Base-by-base conservation (phyloP, 805 yeast species). In the Wickerhamomyces hampshirensis region DNA sequence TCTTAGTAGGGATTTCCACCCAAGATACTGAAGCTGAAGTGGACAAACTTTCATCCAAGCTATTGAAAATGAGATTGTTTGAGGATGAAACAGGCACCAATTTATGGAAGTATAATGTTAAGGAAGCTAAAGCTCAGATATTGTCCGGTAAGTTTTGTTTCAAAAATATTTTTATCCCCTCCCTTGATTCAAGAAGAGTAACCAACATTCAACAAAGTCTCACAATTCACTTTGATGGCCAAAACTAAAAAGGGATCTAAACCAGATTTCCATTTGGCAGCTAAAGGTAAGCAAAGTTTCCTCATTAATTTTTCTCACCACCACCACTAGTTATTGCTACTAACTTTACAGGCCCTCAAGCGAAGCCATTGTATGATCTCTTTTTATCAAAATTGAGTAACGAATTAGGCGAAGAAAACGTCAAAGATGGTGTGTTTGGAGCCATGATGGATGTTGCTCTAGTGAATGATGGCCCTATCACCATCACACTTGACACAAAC, bases 381-480 rank as follows among this genome's bases (percentile, higher is more conserved):
- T 81, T 86, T 41, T 57, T 84, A 37, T 33, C 37, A 2, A 53
- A 64, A 16, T 59, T 85, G 39, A 59, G 66, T 41, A 51, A 47
- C 1, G 73, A 72, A n/a, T 42, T 86, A 39, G 84, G 84, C 0
- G 71, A 66, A 1, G 77, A 69, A 0, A 75, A 74, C 31, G 95
- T 88, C 4, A 71, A 80, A 44, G 96, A 89, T 50, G 98, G 98
- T 3, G 68, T 75, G 37, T 93, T 93, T 56, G 98, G 98, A 0
- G 98, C 91, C 9, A 85, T 91, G 96, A 93, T 93, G 98, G 95
- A 86, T 44, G 96, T 94, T 12, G 72, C 73, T 1, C 60, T 91
- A 42, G 77, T 81, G 11, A 93, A 93, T 53, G 97, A 91, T 51
- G 98, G 98, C 1, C 98, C 98, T 0, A 87, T 85, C 1, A 91